Evolutionary conservation across 1,284 basidiomycete species (phyloP).

Genomic region (Puccinia sorghi): DNA sequence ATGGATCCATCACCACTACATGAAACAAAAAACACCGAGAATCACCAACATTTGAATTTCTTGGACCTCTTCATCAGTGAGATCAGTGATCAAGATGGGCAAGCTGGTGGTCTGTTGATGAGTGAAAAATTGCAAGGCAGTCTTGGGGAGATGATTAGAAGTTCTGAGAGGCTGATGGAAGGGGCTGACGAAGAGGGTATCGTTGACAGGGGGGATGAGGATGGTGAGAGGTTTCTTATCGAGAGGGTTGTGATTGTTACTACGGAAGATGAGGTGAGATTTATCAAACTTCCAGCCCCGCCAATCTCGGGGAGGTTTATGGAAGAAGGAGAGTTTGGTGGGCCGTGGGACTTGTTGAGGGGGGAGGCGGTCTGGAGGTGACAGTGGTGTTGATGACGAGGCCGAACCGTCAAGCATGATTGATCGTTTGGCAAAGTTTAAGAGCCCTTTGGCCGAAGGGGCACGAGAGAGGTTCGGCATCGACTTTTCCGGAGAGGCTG

Average conservation of each 20-base stretch:
- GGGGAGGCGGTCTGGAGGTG: background rate
- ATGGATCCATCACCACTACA: background rate
- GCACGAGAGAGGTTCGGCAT: background rate
- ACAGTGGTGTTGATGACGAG: background rate
- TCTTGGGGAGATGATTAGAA: background rate
- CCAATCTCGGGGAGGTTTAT: constrained; percentile 29
- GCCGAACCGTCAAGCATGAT: background rate
- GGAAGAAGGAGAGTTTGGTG: constrained; percentile 4
- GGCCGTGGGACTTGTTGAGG: background rate
- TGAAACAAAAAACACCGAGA: background rate
- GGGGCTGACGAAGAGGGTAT: constrained; percentile 10
- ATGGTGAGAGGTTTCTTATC: background rate
- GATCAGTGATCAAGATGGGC: constrained; percentile 13
- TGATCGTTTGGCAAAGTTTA: constrained; percentile 20
- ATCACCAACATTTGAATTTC: constrained; percentile 3
- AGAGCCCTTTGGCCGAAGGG: constrained; percentile 11
- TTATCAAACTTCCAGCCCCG: constrained; percentile 21
- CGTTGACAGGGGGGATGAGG: constrained; percentile 3
- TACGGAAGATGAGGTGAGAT: constrained; percentile 10
- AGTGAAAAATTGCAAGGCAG: background rate
- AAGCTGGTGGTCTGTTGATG: background rate
- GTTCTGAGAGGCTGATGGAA: constrained; percentile 19
- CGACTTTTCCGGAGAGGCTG: background rate
- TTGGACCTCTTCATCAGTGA: constrained; percentile 17
- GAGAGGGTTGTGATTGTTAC: background rate